Evolutionary conservation across 2,329 filamentous ascomycete genomes (phyloP).

Genomic region (Pestalotiopsis sp.): DNA sequence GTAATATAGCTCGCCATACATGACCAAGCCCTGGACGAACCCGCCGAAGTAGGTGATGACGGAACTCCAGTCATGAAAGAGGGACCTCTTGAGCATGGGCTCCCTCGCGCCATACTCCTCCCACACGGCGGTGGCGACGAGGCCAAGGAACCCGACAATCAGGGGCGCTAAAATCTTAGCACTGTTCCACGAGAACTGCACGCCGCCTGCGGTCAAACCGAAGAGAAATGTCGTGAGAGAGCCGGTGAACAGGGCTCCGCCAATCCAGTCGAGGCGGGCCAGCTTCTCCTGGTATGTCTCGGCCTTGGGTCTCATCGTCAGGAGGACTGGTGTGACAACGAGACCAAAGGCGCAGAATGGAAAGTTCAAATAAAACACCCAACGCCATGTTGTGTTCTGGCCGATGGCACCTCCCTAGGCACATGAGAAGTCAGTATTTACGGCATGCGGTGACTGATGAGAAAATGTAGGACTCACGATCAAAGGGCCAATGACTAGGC

Average conservation of each 20-base stretch:
- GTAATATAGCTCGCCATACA: constrained; percentile 17
- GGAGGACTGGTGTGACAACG: constrained; percentile 26
- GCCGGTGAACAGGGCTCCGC: constrained; percentile 17
- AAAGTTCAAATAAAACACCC: constrained; percentile 40
- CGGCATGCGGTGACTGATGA: constrained; percentile 26
- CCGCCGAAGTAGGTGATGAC: constrained; percentile 15
- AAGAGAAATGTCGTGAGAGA: constrained; percentile 14
- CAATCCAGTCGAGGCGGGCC: constrained; percentile 14
- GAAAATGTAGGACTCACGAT: constrained; percentile 23
- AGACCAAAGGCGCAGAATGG: constrained; percentile 31
- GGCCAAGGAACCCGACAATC: constrained; percentile 12
- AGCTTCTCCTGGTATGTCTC: constrained; percentile 8
- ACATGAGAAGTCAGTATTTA: constrained; percentile 24
- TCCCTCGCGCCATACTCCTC: constrained; percentile 12
- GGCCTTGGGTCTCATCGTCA: constrained; percentile 33
- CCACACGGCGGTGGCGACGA: constrained; percentile 13
- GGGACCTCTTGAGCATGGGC: constrained; percentile 12
- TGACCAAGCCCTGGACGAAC: constrained; percentile 15
- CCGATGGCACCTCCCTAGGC: constrained; percentile 30
- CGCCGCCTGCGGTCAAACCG: constrained; percentile 17
- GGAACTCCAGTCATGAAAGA: constrained; percentile 13
- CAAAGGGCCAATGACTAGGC: constrained; percentile 9
- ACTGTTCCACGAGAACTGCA: constrained; percentile 13
- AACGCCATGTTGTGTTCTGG: constrained; percentile 9
- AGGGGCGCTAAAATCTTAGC: constrained; percentile 11